Percentiles rank a stretch among this genome's conserved stretches.
These are phyloP conservation scores for Royoungia palumana DNA, from an alignment of 768 basidiomycete genomes.

Conservation along the genomic window DNA sequence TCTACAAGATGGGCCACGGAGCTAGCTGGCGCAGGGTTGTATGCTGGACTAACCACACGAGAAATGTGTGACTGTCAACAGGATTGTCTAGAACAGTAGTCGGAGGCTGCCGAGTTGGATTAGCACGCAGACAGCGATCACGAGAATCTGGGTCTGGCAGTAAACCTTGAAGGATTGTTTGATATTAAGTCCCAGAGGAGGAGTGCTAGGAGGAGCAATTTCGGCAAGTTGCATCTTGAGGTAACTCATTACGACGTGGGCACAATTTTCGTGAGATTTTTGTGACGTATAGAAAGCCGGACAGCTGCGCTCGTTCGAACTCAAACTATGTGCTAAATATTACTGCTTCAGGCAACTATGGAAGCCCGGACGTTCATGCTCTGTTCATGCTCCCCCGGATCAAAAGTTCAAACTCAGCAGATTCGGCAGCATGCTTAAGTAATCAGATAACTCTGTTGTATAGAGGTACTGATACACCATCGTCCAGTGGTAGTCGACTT, in stretches of 20 bases:
- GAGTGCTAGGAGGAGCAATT: constrained; percentile 76
- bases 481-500: too few species aligned
- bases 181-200: constrained; percentile 71
- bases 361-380: too few species aligned
- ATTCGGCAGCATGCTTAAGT: too few species aligned
- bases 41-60: constrained; percentile 76
- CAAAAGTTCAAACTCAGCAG: too few species aligned
- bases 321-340: too few species aligned
- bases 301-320: too few species aligned
- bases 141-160: constrained; percentile 67
- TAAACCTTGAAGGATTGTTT: constrained; percentile 80
- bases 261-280: too few species aligned
- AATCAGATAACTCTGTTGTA: too few species aligned
- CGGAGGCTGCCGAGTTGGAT: constrained; percentile 47
- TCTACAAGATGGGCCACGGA: constrained; percentile 74
- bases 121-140: constrained; percentile 42
- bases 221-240: constrained; percentile 80
- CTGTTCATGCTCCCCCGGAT: too few species aligned
- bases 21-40: constrained; percentile 78
- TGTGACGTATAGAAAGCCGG: too few species aligned
- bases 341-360: too few species aligned
- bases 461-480: too few species aligned
- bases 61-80: constrained; percentile 73
- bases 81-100: constrained; percentile 75
- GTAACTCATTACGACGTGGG: constrained; percentile 74